Evolutionary conservation across 2,329 filamentous ascomycete species (phyloP).

Genomic region (Falciphora oryzae): DNA sequence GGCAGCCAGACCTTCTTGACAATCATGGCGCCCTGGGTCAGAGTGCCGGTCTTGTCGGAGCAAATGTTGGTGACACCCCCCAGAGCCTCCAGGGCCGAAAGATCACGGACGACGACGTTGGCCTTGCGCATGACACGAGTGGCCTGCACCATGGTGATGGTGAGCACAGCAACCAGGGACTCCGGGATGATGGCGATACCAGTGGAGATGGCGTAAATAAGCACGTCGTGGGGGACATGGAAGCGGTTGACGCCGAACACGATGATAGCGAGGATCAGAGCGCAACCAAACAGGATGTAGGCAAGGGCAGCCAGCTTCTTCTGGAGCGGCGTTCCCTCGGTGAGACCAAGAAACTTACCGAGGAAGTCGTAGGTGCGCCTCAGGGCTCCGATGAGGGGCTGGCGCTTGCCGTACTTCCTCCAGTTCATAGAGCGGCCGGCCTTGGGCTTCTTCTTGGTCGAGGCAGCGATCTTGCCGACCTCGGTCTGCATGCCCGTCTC

Average conservation of each 20-base stretch:
- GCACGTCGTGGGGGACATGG: slow-evolving; percentile 47
- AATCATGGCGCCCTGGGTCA: slow-evolving; percentile 66
- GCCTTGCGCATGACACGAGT: slow-evolving; percentile 59
- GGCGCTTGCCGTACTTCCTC: slow-evolving; percentile 33
- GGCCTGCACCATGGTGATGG: slow-evolving; percentile 64
- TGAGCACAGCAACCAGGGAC: slow-evolving; percentile 63
- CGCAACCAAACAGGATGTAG: slow-evolving; percentile 70
- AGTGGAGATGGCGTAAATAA: slow-evolving; percentile 56
- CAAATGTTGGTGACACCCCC: slow-evolving; percentile 69
- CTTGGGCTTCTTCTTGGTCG: slow-evolving; percentile 47
- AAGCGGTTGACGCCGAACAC: slow-evolving; percentile 56
- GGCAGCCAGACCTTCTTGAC: slow-evolving; percentile 62
- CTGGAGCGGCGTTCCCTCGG: slow-evolving; percentile 74
- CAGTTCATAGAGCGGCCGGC: slow-evolving; percentile 37
- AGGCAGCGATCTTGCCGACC: slow-evolving; percentile 68
- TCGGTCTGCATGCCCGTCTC: slow-evolving; percentile 70
- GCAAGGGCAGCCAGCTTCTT: slow-evolving; percentile 82
- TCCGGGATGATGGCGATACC: slow-evolving; percentile 61
- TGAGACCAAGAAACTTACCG: slow-evolving; percentile 49
- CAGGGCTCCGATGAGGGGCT: slow-evolving; percentile 33
- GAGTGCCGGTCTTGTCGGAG: slow-evolving; percentile 67
- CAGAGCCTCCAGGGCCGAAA: slow-evolving; percentile 62
- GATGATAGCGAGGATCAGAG: slow-evolving; percentile 53
- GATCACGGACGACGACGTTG: slow-evolving; percentile 59
- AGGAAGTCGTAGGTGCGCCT: slow-evolving; percentile 34